Evolutionary conservation across 2,329 filamentous ascomycete genomes (phyloP).

Genomic region (Aspergillus eucalypticola): DNA sequence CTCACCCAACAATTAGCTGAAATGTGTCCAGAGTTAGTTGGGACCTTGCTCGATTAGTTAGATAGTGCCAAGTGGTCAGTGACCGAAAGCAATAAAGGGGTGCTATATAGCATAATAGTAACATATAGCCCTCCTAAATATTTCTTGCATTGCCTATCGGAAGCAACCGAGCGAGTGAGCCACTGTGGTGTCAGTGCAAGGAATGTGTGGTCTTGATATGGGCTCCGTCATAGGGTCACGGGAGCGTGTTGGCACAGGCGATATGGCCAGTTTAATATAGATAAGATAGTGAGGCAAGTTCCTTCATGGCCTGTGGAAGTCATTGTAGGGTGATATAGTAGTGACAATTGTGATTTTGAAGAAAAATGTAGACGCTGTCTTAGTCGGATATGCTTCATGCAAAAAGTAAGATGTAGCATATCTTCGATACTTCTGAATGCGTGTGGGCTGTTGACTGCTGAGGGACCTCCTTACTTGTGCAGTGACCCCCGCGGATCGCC

Average conservation of each 20-base stretch:
- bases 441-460: not conserved
- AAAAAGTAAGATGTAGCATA: not conserved
- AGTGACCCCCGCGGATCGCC: conserved; percentile 1
- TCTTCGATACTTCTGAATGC: not conserved
- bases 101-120: not conserved
- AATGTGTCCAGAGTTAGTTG: not conserved
- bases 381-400: not conserved
- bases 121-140: not conserved
- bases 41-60: not conserved
- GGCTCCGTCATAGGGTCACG: not conserved
- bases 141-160: not conserved
- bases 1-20: not conserved
- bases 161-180: not conserved
- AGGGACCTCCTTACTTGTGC: conserved; percentile 1
- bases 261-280: not conserved
- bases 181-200: not conserved
- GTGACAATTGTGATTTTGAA: not conserved
- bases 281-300: not conserved
- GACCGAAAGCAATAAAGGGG: not conserved
- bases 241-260: not conserved
- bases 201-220: not conserved
- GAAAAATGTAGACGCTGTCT: not conserved
- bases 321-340: not conserved
- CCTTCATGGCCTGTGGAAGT: not conserved
- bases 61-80: not conserved